Conservation (phyloP, 2,329 filamentous ascomycete genomes). For the Periconia sp. region DNA sequence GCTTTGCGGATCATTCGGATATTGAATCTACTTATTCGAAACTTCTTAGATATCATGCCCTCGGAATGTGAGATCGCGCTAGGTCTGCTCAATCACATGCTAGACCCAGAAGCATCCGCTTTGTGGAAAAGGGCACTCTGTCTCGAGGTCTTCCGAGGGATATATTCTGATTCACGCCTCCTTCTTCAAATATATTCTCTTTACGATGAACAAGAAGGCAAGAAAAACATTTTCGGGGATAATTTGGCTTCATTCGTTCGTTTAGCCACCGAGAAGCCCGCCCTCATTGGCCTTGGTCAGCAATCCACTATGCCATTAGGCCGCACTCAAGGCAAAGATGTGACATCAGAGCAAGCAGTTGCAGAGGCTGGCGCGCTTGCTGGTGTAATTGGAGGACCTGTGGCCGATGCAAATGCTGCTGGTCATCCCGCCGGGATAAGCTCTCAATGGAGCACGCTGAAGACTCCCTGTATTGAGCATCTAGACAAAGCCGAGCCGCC, state of each 20-base stretch:
- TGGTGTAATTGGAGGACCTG: conserved; percentile 79
- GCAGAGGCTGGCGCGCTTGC: conserved; percentile 86
- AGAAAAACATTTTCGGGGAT: conserved; percentile 79
- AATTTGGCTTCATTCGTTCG: conserved; percentile 90
- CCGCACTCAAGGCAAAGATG: conserved; percentile 61
- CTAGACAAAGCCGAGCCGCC: conserved; percentile 91
- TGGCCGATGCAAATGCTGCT: conserved; percentile 62
- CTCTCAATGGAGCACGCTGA: conserved; percentile 86
- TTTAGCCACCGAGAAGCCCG: conserved; percentile 87
- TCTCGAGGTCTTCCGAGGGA: conserved; percentile 86
- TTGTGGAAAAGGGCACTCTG: conserved; percentile 88
- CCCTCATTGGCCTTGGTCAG: conserved; percentile 84
- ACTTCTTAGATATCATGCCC: conserved; percentile 76
- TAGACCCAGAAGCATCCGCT: conserved; percentile 80
- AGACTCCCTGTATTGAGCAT: conserved; percentile 89
- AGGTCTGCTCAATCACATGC: conserved; percentile 79
- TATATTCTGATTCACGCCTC: conserved; percentile 81
- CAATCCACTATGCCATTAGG: conserved; percentile 83
- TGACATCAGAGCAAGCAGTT: conserved; percentile 79
- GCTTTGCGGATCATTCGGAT: conserved; percentile 84
- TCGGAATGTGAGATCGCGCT: conserved; percentile 84
- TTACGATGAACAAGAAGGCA: conserved; percentile 76
- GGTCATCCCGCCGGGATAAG: conserved; percentile 81
- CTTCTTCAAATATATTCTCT: conserved; percentile 79
- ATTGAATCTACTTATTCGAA: conserved; percentile 78